Percentiles rank a stretch among this genome's conserved stretches.
These are phyloP conservation scores for Chalciporus pseudorubinellus DNA, from an alignment of 768 basidiomycete species.

Conservation along the genomic window DNA sequence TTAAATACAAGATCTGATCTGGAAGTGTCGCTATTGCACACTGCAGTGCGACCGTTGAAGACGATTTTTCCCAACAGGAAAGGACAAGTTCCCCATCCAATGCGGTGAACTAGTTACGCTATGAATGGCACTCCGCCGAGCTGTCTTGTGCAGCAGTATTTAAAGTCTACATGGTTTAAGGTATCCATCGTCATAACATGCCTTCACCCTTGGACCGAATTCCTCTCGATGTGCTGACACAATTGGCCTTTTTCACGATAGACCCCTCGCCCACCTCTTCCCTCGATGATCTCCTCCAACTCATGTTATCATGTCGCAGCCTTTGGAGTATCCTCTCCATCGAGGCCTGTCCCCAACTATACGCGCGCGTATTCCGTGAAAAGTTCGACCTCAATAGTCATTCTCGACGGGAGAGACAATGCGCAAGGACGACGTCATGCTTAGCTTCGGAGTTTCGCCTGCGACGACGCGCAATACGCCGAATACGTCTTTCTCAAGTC, in stretches of 20 bases:
- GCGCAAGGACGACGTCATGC: slow-evolving; percentile 37
- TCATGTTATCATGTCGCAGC: slow-evolving; percentile 46
- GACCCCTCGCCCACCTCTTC: slow-evolving; percentile 38
- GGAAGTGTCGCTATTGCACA: slow-evolving; percentile 25
- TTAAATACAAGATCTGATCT: slow-evolving; percentile 37
- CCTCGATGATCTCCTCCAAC: slow-evolving; percentile 40
- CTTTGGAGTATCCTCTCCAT: slow-evolving; percentile 45
- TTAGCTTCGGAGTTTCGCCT: slow-evolving; percentile 48
- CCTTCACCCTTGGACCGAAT: slow-evolving; percentile 45
- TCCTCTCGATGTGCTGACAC: slow-evolving; percentile 55
- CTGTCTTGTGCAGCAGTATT: slow-evolving; percentile 23
- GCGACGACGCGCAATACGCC: slow-evolving; percentile 47
- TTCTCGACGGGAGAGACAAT: slow-evolving; percentile 23
- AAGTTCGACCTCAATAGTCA: slow-evolving; percentile 45
- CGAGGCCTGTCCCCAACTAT: slow-evolving; percentile 48
- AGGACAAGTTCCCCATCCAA: slow-evolving; percentile 30
- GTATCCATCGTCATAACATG: slow-evolving; percentile 36
- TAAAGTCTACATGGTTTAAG: slow-evolving; percentile 16
- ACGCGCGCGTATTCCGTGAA: slow-evolving; percentile 50
- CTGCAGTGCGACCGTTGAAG: slow-evolving; percentile 28
- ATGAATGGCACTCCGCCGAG: slow-evolving; percentile 32
- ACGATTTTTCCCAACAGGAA: slow-evolving; percentile 38
- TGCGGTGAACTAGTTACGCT: slow-evolving; percentile 36
- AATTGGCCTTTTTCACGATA: slow-evolving; percentile 49
- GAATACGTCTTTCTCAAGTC: slow-evolving; percentile 38